phyloP scores from a whole-genome alignment of 2,329 filamentous ascomycete genomes.

The Fusarium floridanum region DNA sequence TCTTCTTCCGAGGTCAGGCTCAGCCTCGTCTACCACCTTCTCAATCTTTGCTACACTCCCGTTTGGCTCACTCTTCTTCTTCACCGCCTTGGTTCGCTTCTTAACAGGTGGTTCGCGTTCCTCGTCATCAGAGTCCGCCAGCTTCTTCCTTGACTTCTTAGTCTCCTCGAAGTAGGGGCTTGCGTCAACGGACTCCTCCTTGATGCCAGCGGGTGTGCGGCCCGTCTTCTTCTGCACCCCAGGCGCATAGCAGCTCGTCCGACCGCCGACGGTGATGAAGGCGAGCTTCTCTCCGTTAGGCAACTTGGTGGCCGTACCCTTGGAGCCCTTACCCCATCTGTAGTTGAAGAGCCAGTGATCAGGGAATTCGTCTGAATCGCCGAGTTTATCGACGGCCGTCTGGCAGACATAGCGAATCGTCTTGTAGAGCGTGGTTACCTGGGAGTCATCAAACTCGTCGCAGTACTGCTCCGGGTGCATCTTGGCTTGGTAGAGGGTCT shows the following conservation, averaged over 20 bases:
- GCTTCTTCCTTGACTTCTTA: slow-evolving; percentile 44
- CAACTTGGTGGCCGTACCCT: slow-evolving; percentile 73
- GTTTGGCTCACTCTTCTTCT: slow-evolving; percentile 45
- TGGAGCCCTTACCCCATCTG: slow-evolving; percentile 91
- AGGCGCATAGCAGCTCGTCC: slow-evolving; percentile 91
- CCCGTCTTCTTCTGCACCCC: slow-evolving; percentile 85
- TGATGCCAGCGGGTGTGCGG: slow-evolving; percentile 55
- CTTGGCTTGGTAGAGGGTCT: slow-evolving; percentile 88
- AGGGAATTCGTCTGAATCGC: slow-evolving; percentile 87
- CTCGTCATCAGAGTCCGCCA: slow-evolving; percentile 40
- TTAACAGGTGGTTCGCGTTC: slow-evolving; percentile 39
- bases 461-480: slow-evolving; percentile 95
- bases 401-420: slow-evolving; percentile 84
- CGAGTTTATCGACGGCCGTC: slow-evolving; percentile 81
- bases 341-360: slow-evolving; percentile 89
- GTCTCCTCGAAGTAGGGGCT: slow-evolving; percentile 42
- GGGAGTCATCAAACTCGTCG: slow-evolving; percentile 79
- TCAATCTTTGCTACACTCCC: slow-evolving; percentile 38
- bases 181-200: slow-evolving; percentile 56
- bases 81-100: slow-evolving; percentile 46
- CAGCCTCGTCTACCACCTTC: slow-evolving; percentile 9
- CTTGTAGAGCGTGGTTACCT: slow-evolving; percentile 79
- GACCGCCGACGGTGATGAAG: slow-evolving; percentile 89
- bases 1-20: slow-evolving; percentile 35
- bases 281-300: slow-evolving; percentile 88